Conservation (phyloP, 371 early-diverging fungal species). For the Mucor mucedo region DNA sequence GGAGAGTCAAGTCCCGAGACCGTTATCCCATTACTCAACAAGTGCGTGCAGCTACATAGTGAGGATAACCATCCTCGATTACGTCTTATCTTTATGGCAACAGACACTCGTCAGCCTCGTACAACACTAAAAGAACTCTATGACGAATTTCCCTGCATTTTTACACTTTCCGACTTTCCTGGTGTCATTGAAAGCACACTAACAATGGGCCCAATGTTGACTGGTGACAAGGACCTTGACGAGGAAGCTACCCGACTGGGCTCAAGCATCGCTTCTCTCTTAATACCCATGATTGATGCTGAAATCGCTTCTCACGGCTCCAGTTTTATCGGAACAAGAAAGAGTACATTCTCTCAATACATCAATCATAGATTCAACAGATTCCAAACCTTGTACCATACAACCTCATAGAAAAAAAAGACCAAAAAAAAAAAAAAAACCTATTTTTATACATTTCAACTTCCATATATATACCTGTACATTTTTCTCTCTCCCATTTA, state of each 20-base stretch:
- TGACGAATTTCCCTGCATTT: constrained; percentile 55
- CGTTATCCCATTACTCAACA: constrained; percentile 10
- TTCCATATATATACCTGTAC: neutral
- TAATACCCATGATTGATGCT: constrained; percentile 55
- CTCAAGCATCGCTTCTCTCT: constrained; percentile 20
- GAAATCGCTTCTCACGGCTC: constrained; percentile 48
- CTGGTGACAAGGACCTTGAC: constrained; percentile 22
- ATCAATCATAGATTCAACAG: constrained; percentile 38
- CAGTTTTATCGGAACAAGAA: constrained; percentile 47
- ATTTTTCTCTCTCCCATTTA: neutral
- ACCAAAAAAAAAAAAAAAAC: neutral
- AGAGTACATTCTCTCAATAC: constrained; percentile 54
- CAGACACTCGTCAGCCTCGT: constrained; percentile 60
- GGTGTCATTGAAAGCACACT: constrained; percentile 35
- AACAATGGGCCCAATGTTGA: constrained; percentile 24
- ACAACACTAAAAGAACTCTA: constrained; percentile 37
- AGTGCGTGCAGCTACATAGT: constrained; percentile 18
- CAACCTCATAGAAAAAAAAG: neutral
- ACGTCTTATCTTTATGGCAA: constrained; percentile 60
- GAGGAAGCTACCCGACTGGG: constrained; percentile 16
- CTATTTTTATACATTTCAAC: constrained; percentile 2
- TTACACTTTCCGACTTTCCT: constrained; percentile 58
- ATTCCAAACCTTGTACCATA: constrained; percentile 31
- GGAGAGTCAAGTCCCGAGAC: neutral
- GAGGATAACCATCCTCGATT: constrained; percentile 30